A percentile compares a stretch with the other conserved stretches of the same genome.
Conservation (phyloP, 1,284 basidiomycete species). For the Tilletia setariae region DNA sequence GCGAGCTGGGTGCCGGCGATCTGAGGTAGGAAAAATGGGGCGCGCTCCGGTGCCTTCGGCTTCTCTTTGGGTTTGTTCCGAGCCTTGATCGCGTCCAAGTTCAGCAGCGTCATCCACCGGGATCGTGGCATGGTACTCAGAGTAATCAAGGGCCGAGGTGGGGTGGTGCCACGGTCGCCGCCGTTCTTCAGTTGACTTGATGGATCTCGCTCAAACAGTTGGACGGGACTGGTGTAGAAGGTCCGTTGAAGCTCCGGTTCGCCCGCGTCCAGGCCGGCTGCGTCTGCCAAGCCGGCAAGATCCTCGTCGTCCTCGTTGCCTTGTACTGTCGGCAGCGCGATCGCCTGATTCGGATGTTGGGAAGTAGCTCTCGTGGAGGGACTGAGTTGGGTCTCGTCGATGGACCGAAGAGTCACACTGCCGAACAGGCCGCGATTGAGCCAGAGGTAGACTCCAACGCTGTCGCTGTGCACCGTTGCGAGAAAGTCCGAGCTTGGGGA, state of each 20-base stretch:
- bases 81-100: conserved; percentile 89
- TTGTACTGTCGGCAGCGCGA: conserved; percentile 76
- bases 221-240: conserved; percentile 38
- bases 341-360: conserved; percentile 53
- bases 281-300: conserved; percentile 55
- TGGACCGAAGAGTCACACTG: conserved; percentile 75
- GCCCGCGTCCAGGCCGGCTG: conserved; percentile 22
- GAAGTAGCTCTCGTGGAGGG: neutral
- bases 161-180: neutral
- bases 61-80: conserved; percentile 90
- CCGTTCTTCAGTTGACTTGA: neutral
- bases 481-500: conserved; percentile 94
- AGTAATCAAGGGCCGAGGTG: conserved; percentile 62
- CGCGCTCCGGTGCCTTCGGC: conserved; percentile 88
- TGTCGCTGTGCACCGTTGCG: conserved; percentile 90
- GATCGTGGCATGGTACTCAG: conserved; percentile 86
- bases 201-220: conserved; percentile 59
- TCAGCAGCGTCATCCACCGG: conserved; percentile 92
- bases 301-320: conserved; percentile 69
- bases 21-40: conserved; percentile 89
- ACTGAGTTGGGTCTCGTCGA: conserved; percentile 62
- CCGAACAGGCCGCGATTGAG: conserved; percentile 92
- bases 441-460: conserved; percentile 91
- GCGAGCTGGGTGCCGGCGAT: conserved; percentile 61
- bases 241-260: conserved; percentile 37